A percentile compares a stretch with the other conserved stretches of the same genome.
phyloP scores from a whole-genome alignment of 192 early-diverging fungal species.

The Thoreauomyces humboldtii region DNA sequence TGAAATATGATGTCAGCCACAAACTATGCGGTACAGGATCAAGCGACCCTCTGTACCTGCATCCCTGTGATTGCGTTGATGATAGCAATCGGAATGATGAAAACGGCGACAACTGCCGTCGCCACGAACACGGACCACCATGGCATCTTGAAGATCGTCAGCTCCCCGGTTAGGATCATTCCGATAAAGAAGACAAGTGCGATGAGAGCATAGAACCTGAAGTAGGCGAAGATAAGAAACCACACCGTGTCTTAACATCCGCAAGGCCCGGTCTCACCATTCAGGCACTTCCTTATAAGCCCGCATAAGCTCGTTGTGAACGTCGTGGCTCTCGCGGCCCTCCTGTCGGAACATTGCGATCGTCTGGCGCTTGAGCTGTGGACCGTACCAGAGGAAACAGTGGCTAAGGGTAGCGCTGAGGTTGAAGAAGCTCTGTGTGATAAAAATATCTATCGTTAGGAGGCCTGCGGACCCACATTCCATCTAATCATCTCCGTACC shows the following conservation, averaged over 20 bases:
- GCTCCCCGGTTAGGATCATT: constrained; percentile 46
- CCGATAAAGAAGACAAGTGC: constrained; percentile 44
- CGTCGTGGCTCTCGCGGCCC: constrained; percentile 51
- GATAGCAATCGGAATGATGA: constrained; percentile 63
- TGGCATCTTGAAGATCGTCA: constrained; percentile 63
- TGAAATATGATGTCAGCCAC: too few relatives aligned
- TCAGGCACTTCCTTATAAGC: constrained; percentile 66
- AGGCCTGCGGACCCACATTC: too few relatives aligned
- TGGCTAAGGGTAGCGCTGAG: constrained; percentile 52
- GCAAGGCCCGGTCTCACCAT: too few relatives aligned
- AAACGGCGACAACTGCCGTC: constrained; percentile 9
- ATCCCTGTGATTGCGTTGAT: constrained; percentile 77
- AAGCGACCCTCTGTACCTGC: too few relatives aligned
- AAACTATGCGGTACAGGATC: too few relatives aligned
- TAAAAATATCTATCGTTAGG: too few relatives aligned
- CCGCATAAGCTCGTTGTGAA: constrained; percentile 69
- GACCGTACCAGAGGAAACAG: constrained; percentile 52
- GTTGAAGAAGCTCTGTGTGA: constrained; percentile 9
- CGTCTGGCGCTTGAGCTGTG: constrained; percentile 50
- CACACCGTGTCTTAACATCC: too few relatives aligned
- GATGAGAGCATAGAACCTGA: constrained; percentile 56
- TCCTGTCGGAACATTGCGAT: constrained; percentile 1
- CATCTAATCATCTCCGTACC: too few relatives aligned
- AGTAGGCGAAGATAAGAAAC: too few relatives aligned
- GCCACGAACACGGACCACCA: constrained; percentile 63